phyloP scores from a whole-genome alignment of 768 basidiomycete genomes.

The Termitomyces sp. region DNA sequence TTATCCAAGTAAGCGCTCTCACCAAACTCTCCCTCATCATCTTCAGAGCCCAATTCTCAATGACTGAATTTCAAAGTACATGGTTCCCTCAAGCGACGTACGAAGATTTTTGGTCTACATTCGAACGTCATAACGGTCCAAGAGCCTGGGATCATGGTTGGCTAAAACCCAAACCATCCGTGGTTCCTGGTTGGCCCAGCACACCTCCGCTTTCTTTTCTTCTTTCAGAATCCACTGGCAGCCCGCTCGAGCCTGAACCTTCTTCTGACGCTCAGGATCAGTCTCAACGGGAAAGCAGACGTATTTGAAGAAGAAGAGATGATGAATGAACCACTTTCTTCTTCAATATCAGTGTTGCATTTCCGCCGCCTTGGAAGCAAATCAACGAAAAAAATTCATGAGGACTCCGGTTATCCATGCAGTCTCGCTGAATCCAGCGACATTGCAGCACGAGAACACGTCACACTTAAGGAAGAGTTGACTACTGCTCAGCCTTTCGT shows the following conservation, averaged over 20 bases:
- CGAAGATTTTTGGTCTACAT: background rate
- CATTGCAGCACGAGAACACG: too few relatives aligned
- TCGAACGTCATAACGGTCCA: background rate
- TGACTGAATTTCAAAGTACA: too few relatives aligned
- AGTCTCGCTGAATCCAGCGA: too few relatives aligned
- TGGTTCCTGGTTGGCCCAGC: background rate
- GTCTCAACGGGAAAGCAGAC: background rate
- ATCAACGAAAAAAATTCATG: background rate
- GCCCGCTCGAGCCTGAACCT: too few relatives aligned
- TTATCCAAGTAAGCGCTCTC: background rate
- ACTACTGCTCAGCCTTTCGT: too few relatives aligned
- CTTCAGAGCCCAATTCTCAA: background rate
- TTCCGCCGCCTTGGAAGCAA: background rate
- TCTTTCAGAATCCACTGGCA: background rate
- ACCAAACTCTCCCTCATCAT: too few relatives aligned
- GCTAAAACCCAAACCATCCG: background rate
- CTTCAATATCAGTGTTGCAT: too few relatives aligned
- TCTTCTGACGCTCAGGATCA: too few relatives aligned
- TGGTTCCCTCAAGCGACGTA: background rate
- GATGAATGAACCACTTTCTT: background rate
- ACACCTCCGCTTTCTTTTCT: background rate
- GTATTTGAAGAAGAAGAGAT: background rate
- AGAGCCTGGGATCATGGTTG: background rate
- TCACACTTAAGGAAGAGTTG: too few relatives aligned
- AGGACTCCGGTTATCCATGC: too few relatives aligned